Percentiles rank a stretch among this genome's conserved stretches.
Conservation (phyloP, 768 basidiomycete genomes). For the Sistotremastrum niveocremeum region DNA sequence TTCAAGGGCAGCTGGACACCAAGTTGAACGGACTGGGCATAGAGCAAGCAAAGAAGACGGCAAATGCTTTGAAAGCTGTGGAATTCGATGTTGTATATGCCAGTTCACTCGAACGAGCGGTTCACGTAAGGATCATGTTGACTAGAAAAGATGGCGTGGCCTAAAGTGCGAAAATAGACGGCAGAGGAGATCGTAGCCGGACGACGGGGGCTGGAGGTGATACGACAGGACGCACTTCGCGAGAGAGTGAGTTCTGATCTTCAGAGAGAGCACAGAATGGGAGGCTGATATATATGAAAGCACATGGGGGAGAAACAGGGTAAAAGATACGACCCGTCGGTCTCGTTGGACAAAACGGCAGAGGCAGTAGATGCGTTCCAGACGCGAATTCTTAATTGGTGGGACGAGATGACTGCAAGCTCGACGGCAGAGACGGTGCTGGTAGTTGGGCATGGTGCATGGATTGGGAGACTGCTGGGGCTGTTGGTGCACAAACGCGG, state of each 20-base stretch:
- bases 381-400: slow-evolving; percentile 47
- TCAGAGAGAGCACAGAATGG: background rate
- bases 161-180: slow-evolving; percentile 32
- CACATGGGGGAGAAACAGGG: slow-evolving; percentile 54
- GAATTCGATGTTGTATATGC: slow-evolving; percentile 47
- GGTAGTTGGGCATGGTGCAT: slow-evolving; percentile 53
- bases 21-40: slow-evolving; percentile 47
- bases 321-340: slow-evolving; percentile 6
- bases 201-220: slow-evolving; percentile 34
- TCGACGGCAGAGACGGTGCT: slow-evolving; percentile 31
- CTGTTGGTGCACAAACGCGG: slow-evolving; percentile 30
- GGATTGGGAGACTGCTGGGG: slow-evolving; percentile 40
- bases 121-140: slow-evolving; percentile 32
- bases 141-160: background rate
- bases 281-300: slow-evolving; percentile 18
- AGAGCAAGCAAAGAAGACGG: slow-evolving; percentile 44
- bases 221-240: slow-evolving; percentile 34
- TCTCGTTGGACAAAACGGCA: slow-evolving; percentile 17
- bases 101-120: slow-evolving; percentile 62
- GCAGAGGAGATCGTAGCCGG: slow-evolving; percentile 45
- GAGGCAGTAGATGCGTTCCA: slow-evolving; percentile 30
- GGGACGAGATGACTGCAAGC: slow-evolving; percentile 26
- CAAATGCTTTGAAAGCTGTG: slow-evolving; percentile 36
- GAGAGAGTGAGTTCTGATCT: slow-evolving; percentile 43
- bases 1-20: slow-evolving; percentile 70